Evolutionary conservation across 495 filamentous ascomycete species (phyloP), one percentile per base, ranked within the genome.

Genomic region (Lasiosphaeria miniovina): DNA sequence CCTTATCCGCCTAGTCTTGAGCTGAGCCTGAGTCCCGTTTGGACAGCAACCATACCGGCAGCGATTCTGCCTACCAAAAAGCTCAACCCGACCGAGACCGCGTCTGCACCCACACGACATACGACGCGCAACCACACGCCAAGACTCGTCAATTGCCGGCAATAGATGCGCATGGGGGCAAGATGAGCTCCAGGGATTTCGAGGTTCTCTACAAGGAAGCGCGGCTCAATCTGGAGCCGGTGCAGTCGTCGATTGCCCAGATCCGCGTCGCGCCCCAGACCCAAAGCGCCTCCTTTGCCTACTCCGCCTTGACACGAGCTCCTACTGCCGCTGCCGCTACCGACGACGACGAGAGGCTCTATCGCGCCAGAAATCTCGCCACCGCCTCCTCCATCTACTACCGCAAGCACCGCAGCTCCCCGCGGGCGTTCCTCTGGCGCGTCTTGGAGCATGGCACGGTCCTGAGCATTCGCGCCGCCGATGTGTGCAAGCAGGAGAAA

Each of bases 351-450:
- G 91, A 94, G 73, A 85, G 85, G 49, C 78, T 81, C 45, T 96
- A 94, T 69, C 81, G 86, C 48, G 75, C 80, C 62, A 80, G 79
- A 35, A 82, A 88, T 67, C 79, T 96, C 52, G 90, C 95, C 24
- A 89, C 81, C 3, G 84, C 91, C 35, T 89, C 89, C 24, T 88
- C 90, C 1, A 82, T 98, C 45, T 95, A 90, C 80, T 90, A 96
- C 73, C 84, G 93, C 55, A 84, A 84, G 66, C 80, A 86, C 63
- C 83, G 85, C 58, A 75, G 77, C 55, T 89, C 88, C 58, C 95
- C 94, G 50, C 84, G 90, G 64, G 88, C 82, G 67, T 92, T 98
- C 64, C 80, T 96, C 31, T 98, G 95, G 93, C 80, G 94, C 55
- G 80, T 98, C 17, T 74, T 97, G 61, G 87, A 95, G 68, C 86